phyloP scores from a whole-genome alignment of 2,329 filamentous ascomycete species.

The Alternaria dauci region DNA sequence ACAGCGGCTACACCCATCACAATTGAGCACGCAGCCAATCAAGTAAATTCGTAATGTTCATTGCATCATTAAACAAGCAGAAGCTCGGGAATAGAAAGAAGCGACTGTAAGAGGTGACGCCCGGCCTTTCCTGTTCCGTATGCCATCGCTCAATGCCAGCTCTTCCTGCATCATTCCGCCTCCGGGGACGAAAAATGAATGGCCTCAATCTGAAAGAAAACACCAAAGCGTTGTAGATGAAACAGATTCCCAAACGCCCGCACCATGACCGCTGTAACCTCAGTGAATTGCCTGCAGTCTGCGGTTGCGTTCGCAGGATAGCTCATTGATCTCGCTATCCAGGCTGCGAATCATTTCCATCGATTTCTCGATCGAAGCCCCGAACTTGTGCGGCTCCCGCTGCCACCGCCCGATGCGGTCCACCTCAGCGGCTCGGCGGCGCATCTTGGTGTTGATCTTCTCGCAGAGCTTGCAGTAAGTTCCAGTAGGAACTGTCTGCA shows the following conservation, averaged over 20 bases:
- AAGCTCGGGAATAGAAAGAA: constrained; percentile 41
- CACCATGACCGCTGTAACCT: constrained; percentile 30
- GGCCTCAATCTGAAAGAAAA: constrained; percentile 39
- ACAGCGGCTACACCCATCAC: constrained; percentile 50
- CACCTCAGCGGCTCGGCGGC: constrained; percentile 76
- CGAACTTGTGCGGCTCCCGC: constrained; percentile 69
- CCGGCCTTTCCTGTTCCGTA: constrained; percentile 40
- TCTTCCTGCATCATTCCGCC: constrained; percentile 41
- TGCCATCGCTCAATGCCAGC: constrained; percentile 39
- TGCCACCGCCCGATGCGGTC: constrained; percentile 80
- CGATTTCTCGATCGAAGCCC: constrained; percentile 71
- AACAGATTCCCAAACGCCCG: constrained; percentile 45
- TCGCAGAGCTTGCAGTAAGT: constrained; percentile 85
- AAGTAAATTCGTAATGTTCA: constrained; percentile 34
- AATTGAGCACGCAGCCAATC: constrained; percentile 44
- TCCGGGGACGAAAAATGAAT: constrained; percentile 44
- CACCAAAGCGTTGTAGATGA: constrained; percentile 47
- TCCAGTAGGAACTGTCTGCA: constrained; percentile 70
- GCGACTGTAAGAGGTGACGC: constrained; percentile 51
- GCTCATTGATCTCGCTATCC: constrained; percentile 71
- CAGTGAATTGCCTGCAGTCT: constrained; percentile 47
- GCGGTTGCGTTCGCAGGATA: constrained; percentile 64
- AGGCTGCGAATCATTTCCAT: constrained; percentile 76
- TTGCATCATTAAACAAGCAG: constrained; percentile 45
- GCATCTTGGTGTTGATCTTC: constrained; percentile 85